Percentiles rank a stretch among this genome's conserved stretches.
Evolutionary conservation across 192 early-diverging fungal genomes (phyloP).

Genomic region (Backusella sp.): DNA sequence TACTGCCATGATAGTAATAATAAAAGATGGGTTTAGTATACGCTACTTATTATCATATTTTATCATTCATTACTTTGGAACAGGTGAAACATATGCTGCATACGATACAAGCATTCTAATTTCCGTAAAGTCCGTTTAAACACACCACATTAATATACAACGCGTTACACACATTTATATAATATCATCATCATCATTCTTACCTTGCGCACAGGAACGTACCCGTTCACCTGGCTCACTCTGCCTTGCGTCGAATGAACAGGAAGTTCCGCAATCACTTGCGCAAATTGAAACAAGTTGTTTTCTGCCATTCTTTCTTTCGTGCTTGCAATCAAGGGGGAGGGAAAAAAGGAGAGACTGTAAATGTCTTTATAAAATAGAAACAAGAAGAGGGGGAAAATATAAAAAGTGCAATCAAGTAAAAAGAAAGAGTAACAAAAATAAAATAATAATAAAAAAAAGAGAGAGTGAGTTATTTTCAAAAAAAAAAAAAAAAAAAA

Average conservation of each 20-base stretch:
- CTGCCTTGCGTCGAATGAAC: not conserved
- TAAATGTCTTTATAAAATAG: not conserved
- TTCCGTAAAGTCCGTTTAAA: not conserved
- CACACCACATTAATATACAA: not conserved
- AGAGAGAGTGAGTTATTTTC: not conserved
- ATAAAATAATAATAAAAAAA: conserved; percentile 1
- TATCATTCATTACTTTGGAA: conserved; percentile 21
- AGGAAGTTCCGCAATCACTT: conserved; percentile 22
- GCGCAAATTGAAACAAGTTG: conserved; percentile 31
- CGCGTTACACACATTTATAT: not conserved
- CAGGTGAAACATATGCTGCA: conserved; percentile 40
- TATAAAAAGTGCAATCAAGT: not conserved
- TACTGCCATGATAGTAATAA: conserved; percentile 1
- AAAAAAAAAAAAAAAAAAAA: not conserved
- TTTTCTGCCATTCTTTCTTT: conserved; percentile 24
- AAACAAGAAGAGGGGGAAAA: not conserved
- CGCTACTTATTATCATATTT: not conserved
- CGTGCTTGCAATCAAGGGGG: not conserved
- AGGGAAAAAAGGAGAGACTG: not conserved
- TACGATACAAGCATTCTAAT: conserved; percentile 38
- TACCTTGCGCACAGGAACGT: conserved; percentile 2
- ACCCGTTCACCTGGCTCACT: not conserved
- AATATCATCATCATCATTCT: not conserved
- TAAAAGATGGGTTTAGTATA: not conserved
- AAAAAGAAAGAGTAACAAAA: not conserved